Evolutionary conservation across 1,284 basidiomycete genomes (phyloP).

Genomic region (Rhodotorula sp.): DNA sequence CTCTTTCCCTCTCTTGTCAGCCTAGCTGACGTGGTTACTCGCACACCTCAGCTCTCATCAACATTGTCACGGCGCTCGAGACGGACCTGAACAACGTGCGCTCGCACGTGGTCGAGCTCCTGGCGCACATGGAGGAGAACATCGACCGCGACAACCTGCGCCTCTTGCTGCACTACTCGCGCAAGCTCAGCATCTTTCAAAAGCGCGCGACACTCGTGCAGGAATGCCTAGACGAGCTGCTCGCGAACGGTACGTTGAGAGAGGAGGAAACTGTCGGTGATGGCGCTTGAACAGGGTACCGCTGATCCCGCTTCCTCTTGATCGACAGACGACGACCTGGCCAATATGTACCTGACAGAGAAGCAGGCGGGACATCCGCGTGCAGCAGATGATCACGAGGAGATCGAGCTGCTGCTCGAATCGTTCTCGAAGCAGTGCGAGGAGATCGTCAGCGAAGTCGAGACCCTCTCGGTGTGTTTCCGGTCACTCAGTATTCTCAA

Average conservation of each 20-base stretch:
- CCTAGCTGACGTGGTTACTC: not conserved
- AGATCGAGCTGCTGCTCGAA: slow-evolving; percentile 88
- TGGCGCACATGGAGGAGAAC: slow-evolving; percentile 89
- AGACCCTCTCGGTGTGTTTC: slow-evolving; percentile 71
- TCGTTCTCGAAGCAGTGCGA: slow-evolving; percentile 94
- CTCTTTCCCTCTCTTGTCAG: too few species aligned
- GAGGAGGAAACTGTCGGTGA: not conserved
- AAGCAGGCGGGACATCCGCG: slow-evolving; percentile 64
- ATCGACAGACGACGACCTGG: slow-evolving; percentile 79
- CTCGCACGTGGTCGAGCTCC: slow-evolving; percentile 77
- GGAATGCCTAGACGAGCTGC: slow-evolving; percentile 81
- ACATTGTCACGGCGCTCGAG: slow-evolving; percentile 83
- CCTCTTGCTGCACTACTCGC: slow-evolving; percentile 81
- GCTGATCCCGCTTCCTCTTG: not conserved
- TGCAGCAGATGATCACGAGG: slow-evolving; percentile 77
- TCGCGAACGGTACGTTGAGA: slow-evolving; percentile 71
- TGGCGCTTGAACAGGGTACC: not conserved
- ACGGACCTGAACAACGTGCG: slow-evolving; percentile 89
- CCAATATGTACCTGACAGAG: slow-evolving; percentile 86
- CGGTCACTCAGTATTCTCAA: not conserved
- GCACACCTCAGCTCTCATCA: slow-evolving; percentile 59
- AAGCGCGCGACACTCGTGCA: slow-evolving; percentile 85
- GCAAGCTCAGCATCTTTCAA: slow-evolving; percentile 80
- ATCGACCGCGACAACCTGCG: slow-evolving; percentile 89
- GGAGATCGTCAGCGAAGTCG: slow-evolving; percentile 89